phyloP scores from a whole-genome alignment of 202 grass and related monocot genomes.

The Bolboschoenoplectus hybrid region DNA sequence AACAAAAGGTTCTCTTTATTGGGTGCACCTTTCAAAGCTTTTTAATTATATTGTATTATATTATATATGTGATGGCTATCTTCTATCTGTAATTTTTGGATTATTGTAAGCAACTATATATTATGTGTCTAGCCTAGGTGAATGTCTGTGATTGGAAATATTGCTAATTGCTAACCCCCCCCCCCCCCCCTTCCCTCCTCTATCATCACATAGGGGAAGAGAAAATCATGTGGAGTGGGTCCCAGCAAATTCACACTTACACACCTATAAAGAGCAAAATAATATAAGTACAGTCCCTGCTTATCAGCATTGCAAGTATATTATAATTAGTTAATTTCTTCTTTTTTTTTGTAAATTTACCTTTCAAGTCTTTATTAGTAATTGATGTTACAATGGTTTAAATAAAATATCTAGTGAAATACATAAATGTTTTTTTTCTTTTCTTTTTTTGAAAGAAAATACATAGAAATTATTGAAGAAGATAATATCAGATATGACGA shows the following conservation, averaged over 20 bases:
- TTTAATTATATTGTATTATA: background rate
- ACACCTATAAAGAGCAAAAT: conserved; percentile 16
- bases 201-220: background rate
- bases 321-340: background rate
- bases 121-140: background rate
- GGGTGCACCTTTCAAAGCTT: conserved; percentile 25
- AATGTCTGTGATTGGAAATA: conserved; percentile 35
- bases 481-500: background rate
- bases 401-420: background rate
- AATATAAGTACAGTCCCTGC: background rate
- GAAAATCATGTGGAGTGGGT: background rate
- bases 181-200: background rate
- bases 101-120: conserved; percentile 24
- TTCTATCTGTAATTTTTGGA: conserved; percentile 25
- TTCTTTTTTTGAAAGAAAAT: no score
- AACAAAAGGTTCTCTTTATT: conserved; percentile 39
- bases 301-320: background rate
- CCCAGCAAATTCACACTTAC: background rate
- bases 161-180: background rate
- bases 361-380: background rate
- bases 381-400: background rate
- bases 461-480: background rate
- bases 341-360: background rate
- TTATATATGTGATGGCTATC: conserved; percentile 9
- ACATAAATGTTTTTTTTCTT: background rate